Evolutionary conservation across 345 rosid species (phyloP).

Genomic region (Rhodamnia argentea): DNA sequence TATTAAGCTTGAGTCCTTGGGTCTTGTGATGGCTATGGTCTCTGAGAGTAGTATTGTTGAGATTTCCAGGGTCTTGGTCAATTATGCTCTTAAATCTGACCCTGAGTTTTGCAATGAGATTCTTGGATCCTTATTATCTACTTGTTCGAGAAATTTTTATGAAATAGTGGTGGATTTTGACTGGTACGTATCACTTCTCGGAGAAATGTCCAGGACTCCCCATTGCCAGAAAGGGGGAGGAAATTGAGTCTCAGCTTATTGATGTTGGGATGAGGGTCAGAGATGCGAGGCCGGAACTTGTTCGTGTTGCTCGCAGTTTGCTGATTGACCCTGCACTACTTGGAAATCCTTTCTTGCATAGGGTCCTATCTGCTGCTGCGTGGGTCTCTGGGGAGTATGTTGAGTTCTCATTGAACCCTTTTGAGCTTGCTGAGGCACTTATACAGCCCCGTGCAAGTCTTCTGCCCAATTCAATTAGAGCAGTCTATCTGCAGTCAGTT

Average conservation of each 20-base stretch:
- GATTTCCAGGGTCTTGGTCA: constrained; percentile 64
- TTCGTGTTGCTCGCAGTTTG: constrained; percentile 57
- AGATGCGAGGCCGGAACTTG: constrained; percentile 82
- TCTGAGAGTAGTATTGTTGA: constrained; percentile 73
- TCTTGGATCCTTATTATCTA: constrained; percentile 64
- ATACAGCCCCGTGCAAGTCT: constrained; percentile 81
- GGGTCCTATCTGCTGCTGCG: constrained; percentile 81
- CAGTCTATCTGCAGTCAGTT: constrained; percentile 62
- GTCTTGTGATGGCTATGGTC: constrained; percentile 79
- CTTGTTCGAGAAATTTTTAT: constrained; percentile 58
- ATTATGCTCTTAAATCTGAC: constrained; percentile 82
- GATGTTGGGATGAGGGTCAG: constrained; percentile 83
- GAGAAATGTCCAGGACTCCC: constrained; percentile 80
- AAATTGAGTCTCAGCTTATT: constrained; percentile 80
- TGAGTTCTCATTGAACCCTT: constrained; percentile 49
- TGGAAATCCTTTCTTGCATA: constrained; percentile 68
- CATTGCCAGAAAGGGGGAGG: constrained; percentile 76
- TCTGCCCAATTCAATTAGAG: constrained; percentile 54
- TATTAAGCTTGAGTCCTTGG: constrained; percentile 71
- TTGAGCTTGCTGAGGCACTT: constrained; percentile 76
- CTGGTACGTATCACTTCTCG: constrained; percentile 85
- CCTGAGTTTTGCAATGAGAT: constrained; percentile 81
- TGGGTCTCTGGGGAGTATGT: constrained; percentile 91
- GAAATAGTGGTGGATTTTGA: constrained; percentile 78
- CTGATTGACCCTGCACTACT: constrained; percentile 97